phyloP scores from a whole-genome alignment of 83 land plant species.

The Diphasiastrum complanatum region DNA sequence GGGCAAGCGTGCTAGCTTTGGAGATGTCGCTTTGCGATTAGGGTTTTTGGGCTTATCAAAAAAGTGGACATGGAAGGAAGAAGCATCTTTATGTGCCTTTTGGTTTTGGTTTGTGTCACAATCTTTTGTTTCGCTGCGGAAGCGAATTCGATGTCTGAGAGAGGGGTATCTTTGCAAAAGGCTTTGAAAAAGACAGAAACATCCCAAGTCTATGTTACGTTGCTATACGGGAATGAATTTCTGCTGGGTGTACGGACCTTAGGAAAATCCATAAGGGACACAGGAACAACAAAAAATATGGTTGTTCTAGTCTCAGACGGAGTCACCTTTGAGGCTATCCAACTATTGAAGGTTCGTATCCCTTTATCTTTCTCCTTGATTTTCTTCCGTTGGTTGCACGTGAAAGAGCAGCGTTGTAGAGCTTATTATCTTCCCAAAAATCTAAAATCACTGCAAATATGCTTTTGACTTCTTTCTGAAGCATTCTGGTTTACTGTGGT shows the following conservation, averaged over 20 bases:
- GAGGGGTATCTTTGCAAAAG: neutral
- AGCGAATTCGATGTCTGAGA: neutral
- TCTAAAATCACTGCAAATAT: neutral
- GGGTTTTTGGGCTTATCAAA: no score
- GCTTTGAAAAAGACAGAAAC: no score
- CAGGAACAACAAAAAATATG: slow-evolving; percentile 81
- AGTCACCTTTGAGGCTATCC: slow-evolving; percentile 64
- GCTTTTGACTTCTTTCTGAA: neutral
- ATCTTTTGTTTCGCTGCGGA: no score
- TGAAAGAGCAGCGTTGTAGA: slow-evolving; percentile 1
- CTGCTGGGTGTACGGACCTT: slow-evolving; percentile 88
- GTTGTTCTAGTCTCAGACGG: slow-evolving; percentile 91
- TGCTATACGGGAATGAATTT: slow-evolving; percentile 94
- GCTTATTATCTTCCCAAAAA: neutral
- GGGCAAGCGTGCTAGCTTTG: no score
- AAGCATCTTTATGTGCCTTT: no score
- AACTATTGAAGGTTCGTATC: slow-evolving; percentile 52
- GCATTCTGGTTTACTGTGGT: neutral
- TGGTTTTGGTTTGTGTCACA: no score
- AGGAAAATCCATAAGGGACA: slow-evolving; percentile 86
- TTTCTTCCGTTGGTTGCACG: slow-evolving; percentile 2
- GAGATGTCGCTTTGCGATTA: no score
- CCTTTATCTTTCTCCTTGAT: neutral
- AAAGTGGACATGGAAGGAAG: no score
- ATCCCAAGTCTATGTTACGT: slow-evolving; percentile 78